Evolutionary conservation across 108 stramenopile genomes (phyloP), one percentile per base, ranked within the genome.

Genomic region (Skeletonema costatum): DNA sequence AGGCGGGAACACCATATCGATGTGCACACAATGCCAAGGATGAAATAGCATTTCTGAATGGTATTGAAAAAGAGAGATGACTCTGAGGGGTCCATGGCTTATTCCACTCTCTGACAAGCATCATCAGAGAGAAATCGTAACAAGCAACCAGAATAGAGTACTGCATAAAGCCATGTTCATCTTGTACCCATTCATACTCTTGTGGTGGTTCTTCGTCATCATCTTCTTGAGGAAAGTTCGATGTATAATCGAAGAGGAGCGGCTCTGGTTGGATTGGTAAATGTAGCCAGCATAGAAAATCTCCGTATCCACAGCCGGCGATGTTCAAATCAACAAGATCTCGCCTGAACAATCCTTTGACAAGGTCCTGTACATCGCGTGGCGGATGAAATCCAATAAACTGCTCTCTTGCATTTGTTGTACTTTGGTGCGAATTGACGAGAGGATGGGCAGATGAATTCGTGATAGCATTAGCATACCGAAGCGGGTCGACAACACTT

Each of bases 221-320:
- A 9, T 32, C 21, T 42, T 73, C 75, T 19, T 72, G 39, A 48
- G 77, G 64, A 60, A 64, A 69, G 50, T 74, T 65, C 19, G 64
- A 68, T 16, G 38, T 32, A 36, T 64, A 73, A 51, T 72, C 63
- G 38, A 74, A 86, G 8, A 87, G 33, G 14, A 81, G 33, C 6
- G 83, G 86, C 44, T 72, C 50, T 25, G 78, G 64, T 41, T 41
- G 58, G 14, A 87, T 56, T 17, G 60, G 74, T 10, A 80, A 67
- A 59, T 73, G 16, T 53, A 71, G 77, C 86, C 83, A 85, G 11
- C 63, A 71, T 2, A 87, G 44, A 75, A 81, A 89, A 53, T 89
- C 88, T 9, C 86, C 84, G 65, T 85, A 89, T 14, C 88, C 88
- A 66, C 70, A 73, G 21, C 86, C 77, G 19, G 84, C 64, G 2